These are phyloP conservation scores for Tilletia indica DNA, from an alignment of 1,284 basidiomycete genomes.

Conservation along the genomic window DNA sequence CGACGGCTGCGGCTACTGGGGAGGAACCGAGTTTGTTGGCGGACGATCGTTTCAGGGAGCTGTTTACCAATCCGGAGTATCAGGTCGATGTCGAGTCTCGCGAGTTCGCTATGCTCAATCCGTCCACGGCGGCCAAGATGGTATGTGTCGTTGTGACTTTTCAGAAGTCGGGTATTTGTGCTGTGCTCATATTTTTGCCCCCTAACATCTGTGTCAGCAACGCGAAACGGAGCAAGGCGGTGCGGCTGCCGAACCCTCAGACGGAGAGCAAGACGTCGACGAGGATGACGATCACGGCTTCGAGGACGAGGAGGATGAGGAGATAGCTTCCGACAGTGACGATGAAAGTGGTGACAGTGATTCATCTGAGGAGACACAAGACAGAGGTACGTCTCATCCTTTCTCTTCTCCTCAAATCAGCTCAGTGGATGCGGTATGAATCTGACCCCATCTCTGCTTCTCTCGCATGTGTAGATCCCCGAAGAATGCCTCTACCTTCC, in stretches of 20 bases:
- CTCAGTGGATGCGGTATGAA: background rate
- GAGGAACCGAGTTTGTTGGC: constrained; percentile 63
- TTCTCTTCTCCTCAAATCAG: background rate
- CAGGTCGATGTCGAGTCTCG: constrained; percentile 81
- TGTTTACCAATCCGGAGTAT: constrained; percentile 93
- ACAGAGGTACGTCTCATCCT: constrained; percentile 12
- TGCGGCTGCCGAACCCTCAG: constrained; percentile 21
- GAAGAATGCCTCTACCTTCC: constrained; percentile 1
- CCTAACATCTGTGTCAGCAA: constrained; percentile 60
- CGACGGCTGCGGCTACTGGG: background rate
- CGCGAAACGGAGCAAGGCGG: constrained; percentile 68
- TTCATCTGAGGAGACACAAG: constrained; percentile 15
- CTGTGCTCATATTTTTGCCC: no score
- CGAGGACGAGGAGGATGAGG: constrained; percentile 21
- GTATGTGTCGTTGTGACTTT: constrained; percentile 24
- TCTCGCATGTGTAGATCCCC: background rate
- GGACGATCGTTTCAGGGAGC: constrained; percentile 83
- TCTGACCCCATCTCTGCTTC: background rate
- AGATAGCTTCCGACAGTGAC: constrained; percentile 13
- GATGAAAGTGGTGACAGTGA: constrained; percentile 15
- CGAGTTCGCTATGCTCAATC: constrained; percentile 88
- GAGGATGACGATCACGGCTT: constrained; percentile 18
- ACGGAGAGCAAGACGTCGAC: constrained; percentile 20
- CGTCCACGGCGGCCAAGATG: constrained; percentile 65
- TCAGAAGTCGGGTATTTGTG: background rate